These are phyloP conservation scores for Pyrenochaeta sp. DNA, from an alignment of 2,329 filamentous ascomycete species.

Conservation along the genomic window DNA sequence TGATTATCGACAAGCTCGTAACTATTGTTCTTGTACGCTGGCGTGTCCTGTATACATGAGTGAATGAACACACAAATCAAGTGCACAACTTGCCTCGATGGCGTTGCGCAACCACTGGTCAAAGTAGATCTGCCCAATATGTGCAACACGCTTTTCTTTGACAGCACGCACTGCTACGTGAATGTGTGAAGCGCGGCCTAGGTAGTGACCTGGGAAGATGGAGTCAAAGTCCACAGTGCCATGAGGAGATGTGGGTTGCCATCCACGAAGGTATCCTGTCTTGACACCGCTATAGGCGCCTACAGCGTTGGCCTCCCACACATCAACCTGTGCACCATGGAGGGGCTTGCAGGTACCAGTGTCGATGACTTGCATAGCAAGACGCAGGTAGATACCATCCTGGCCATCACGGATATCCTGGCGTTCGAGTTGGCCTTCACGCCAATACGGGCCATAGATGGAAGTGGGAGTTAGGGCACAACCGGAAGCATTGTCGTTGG, in stretches of 20 bases:
- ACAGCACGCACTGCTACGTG: slow-evolving; percentile 41
- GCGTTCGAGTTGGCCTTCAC: slow-evolving; percentile 58
- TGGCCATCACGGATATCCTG: slow-evolving; percentile 57
- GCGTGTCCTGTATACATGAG: too few species aligned
- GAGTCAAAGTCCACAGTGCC: slow-evolving; percentile 39
- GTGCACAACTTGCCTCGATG: too few species aligned
- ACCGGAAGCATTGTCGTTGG: too few species aligned
- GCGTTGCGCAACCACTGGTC: slow-evolving; percentile 30
- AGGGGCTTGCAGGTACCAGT: too few species aligned
- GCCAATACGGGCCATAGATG: slow-evolving; percentile 41
- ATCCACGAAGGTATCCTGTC: too few species aligned
- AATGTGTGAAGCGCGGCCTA: slow-evolving; percentile 21
- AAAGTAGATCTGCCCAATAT: slow-evolving; percentile 48
- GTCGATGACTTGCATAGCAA: slow-evolving; percentile 53
- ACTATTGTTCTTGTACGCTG: too few species aligned
- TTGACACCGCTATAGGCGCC: too few species aligned
- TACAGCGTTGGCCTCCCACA: too few species aligned
- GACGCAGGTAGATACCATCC: slow-evolving; percentile 54
- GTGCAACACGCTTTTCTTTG: slow-evolving; percentile 29
- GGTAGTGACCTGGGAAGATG: slow-evolving; percentile 53
- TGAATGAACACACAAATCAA: too few species aligned
- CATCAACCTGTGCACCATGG: too few species aligned
- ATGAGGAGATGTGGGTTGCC: too few species aligned
- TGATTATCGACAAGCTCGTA: too few species aligned
- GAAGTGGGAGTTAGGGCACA: slow-evolving; percentile 11